Conservation (phyloP, 441 rosid genomes). For the Eruca vesicaria region DNA sequence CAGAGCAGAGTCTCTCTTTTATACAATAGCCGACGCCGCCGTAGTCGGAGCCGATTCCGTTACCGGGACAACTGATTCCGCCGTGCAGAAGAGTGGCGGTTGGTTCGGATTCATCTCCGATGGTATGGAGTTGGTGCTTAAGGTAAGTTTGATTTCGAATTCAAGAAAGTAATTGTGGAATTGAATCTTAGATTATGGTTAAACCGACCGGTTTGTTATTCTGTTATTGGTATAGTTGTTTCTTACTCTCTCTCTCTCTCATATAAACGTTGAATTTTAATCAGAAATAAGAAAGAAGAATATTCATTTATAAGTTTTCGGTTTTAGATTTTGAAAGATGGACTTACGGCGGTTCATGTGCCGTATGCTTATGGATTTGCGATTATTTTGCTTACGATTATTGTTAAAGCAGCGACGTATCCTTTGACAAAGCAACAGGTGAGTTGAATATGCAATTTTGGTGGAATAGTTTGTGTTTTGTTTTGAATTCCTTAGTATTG, state of each 20-base stretch:
- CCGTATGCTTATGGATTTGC: conserved; percentile 93
- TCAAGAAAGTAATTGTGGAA: neutral
- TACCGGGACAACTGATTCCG: conserved; percentile 41
- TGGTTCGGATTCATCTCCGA: conserved; percentile 93
- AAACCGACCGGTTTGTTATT: too few relatives aligned
- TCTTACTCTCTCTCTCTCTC: too few relatives aligned
- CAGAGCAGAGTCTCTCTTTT: conserved; percentile 68
- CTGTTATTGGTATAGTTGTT: too few relatives aligned
- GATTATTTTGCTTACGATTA: conserved; percentile 80
- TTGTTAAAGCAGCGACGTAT: conserved; percentile 70
- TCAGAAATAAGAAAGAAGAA: too few relatives aligned
- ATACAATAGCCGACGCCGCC: conserved; percentile 79
- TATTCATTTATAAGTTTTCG: too few relatives aligned
- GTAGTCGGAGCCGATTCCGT: conserved; percentile 53
- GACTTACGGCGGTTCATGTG: conserved; percentile 67
- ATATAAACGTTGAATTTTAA: too few relatives aligned
- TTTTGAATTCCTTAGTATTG: too few relatives aligned
- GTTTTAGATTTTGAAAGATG: conserved; percentile 84
- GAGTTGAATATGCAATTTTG: too few relatives aligned
- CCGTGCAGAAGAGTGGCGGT: conserved; percentile 70
- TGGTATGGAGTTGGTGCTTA: conserved; percentile 77
- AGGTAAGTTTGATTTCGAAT: conserved; percentile 38
- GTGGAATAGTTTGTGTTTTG: too few relatives aligned
- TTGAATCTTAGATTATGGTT: too few relatives aligned
- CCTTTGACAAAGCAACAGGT: conserved; percentile 95